Evolutionary conservation across 2,329 filamentous ascomycete species (phyloP).

Genomic region (Fusarium tuaranense): DNA sequence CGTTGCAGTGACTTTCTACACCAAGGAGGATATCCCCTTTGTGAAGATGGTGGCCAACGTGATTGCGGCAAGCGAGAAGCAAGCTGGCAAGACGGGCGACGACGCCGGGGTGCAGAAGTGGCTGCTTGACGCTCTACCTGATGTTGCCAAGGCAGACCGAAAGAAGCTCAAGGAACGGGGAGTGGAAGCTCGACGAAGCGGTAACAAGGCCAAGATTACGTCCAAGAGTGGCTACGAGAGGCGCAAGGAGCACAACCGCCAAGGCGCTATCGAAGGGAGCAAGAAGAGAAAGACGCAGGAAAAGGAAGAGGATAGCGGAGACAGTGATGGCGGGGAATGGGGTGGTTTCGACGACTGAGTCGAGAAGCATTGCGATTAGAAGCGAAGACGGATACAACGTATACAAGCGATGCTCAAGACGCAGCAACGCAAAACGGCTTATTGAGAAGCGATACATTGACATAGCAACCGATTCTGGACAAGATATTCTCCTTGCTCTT

Average conservation of each 20-base stretch:
- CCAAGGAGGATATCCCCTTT: slow-evolving; percentile 90
- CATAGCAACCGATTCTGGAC: not conserved
- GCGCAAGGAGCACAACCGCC: slow-evolving; percentile 74
- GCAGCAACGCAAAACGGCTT: not conserved
- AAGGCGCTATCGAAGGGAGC: slow-evolving; percentile 71
- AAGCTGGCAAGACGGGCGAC: slow-evolving; percentile 66
- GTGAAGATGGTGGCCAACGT: slow-evolving; percentile 95
- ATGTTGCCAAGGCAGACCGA: slow-evolving; percentile 84
- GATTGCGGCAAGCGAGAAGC: slow-evolving; percentile 84
- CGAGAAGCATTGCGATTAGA: not conserved
- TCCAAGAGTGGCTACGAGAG: slow-evolving; percentile 84
- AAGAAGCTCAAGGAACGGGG: slow-evolving; percentile 85
- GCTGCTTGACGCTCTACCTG: slow-evolving; percentile 88
- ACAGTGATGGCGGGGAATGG: slow-evolving; percentile 56
- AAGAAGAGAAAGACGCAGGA: slow-evolving; percentile 63
- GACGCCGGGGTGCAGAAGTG: slow-evolving; percentile 80
- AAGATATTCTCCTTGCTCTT: not conserved
- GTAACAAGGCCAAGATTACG: slow-evolving; percentile 75
- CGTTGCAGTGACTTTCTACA: slow-evolving; percentile 93
- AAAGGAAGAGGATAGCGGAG: slow-evolving; percentile 34
- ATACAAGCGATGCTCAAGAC: slow-evolving; percentile 1
- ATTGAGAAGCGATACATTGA: not conserved
- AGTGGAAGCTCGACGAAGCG: slow-evolving; percentile 74
- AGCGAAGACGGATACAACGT: not conserved
- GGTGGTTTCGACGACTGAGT: slow-evolving; percentile 56